Conservation (phyloP, 768 basidiomycete genomes). For the Suillus subluteus region DNA sequence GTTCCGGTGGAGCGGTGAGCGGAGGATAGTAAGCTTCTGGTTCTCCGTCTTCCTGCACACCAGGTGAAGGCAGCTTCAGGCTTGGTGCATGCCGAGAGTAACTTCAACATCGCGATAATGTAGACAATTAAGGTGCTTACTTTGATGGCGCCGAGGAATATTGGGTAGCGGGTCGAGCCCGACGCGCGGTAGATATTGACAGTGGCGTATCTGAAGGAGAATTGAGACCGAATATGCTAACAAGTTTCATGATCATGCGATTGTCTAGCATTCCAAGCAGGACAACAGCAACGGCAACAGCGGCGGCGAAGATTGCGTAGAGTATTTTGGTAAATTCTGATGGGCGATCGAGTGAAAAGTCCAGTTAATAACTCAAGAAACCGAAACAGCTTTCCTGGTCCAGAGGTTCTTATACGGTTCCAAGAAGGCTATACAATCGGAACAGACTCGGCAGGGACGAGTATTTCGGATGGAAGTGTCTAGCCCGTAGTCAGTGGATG, state of each 20-base stretch:
- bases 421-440: slow-evolving; percentile 31
- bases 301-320: slow-evolving; percentile 23
- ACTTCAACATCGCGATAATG: slow-evolving; percentile 5
- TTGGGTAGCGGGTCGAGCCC: slow-evolving; percentile 29
- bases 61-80: slow-evolving; percentile 20
- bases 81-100: slow-evolving; percentile 16
- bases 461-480: slow-evolving; percentile 17
- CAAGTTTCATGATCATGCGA: slow-evolving; percentile 36
- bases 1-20: slow-evolving; percentile 34
- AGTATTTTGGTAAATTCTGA: slow-evolving; percentile 29
- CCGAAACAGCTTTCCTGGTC: not conserved
- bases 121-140: slow-evolving; percentile 14
- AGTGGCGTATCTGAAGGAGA: slow-evolving; percentile 28
- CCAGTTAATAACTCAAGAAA: not conserved
- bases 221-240: slow-evolving; percentile 29
- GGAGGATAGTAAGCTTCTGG: slow-evolving; percentile 32
- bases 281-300: slow-evolving; percentile 23
- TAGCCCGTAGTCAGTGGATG: slow-evolving; percentile 7
- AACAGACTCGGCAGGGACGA: slow-evolving; percentile 18
- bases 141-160: slow-evolving; percentile 21
- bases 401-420: slow-evolving; percentile 28
- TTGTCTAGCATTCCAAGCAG: slow-evolving; percentile 35
- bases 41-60: slow-evolving; percentile 13
- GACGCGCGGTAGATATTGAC: slow-evolving; percentile 17
- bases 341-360: slow-evolving; percentile 17